Evolutionary conservation across 2,329 filamentous ascomycete genomes (phyloP).

Genomic region (Xylariaceae sp.): DNA sequence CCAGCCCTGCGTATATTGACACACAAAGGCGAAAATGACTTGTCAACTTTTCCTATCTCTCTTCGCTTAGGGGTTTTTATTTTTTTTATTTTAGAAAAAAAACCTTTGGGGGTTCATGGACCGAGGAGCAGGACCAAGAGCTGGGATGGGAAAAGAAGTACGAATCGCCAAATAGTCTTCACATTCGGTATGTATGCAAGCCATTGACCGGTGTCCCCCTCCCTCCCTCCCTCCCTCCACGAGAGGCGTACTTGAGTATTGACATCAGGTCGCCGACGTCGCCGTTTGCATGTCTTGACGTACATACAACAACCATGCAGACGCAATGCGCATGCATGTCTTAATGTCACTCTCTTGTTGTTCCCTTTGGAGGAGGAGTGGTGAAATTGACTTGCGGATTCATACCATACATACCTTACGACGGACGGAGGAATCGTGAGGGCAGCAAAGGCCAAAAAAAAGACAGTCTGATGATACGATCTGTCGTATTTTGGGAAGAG

Average conservation of each 20-base stretch:
- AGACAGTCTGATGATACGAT: too few relatives aligned
- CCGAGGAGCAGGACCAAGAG: not conserved
- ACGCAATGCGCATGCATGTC: not conserved
- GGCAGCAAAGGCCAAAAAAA: too few relatives aligned
- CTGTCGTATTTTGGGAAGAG: too few relatives aligned
- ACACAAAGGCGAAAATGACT: not conserved
- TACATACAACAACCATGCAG: not conserved
- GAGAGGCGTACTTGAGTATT: not conserved
- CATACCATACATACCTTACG: too few relatives aligned
- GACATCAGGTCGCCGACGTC: slow-evolving; percentile 1
- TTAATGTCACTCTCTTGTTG: not conserved
- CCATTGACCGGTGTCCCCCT: slow-evolving; percentile 11
- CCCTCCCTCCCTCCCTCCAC: not conserved
- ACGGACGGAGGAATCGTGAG: too few relatives aligned
- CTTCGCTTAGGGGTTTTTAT: not conserved
- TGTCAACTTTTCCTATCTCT: not conserved
- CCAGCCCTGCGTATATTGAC: slow-evolving; percentile 16
- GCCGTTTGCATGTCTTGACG: slow-evolving; percentile 1
- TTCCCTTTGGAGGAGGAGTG: not conserved
- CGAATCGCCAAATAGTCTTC: not conserved
- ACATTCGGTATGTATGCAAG: slow-evolving; percentile 17
- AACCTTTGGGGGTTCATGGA: not conserved
- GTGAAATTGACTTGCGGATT: too few relatives aligned
- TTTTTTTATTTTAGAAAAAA: too few relatives aligned
- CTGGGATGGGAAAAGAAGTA: not conserved